A percentile compares a stretch with the other conserved stretches of the same genome.
phyloP scores from a whole-genome alignment of 805 yeast genomes.

The Komagataella pastoris region DNA sequence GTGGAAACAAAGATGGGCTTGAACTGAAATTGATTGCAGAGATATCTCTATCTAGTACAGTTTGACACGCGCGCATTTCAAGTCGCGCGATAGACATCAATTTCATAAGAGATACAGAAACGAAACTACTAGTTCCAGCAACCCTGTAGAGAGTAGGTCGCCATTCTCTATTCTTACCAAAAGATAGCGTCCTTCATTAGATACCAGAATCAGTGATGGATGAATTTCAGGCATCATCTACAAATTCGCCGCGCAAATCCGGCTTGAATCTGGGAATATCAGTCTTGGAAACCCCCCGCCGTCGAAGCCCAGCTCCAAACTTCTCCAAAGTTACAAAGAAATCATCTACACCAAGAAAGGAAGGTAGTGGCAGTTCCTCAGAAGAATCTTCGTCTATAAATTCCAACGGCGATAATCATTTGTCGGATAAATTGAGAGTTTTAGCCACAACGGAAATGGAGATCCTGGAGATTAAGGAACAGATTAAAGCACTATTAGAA shows the following conservation, averaged over 20 bases:
- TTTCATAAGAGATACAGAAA: not conserved
- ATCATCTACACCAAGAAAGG: not conserved
- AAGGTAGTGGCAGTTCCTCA: not conserved
- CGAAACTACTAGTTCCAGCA: not conserved
- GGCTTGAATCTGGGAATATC: constrained; percentile 18
- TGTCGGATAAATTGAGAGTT: constrained; percentile 41
- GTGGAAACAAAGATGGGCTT: too few relatives aligned
- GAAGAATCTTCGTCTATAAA: not conserved
- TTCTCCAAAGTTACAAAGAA: not conserved
- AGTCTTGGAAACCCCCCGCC: constrained; percentile 9
- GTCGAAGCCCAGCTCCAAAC: not conserved
- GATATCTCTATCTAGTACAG: too few relatives aligned
- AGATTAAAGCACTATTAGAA: constrained; percentile 27
- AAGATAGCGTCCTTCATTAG: not conserved
- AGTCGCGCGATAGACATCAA: not conserved
- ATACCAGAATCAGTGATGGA: not conserved
- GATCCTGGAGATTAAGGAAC: constrained; percentile 48
- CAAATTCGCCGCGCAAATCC: constrained; percentile 6
- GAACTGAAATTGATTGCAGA: too few relatives aligned
- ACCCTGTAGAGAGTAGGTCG: not conserved
- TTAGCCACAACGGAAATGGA: constrained; percentile 61
- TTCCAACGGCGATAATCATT: constrained; percentile 12
- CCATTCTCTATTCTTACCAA: not conserved
- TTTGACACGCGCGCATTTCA: not conserved
- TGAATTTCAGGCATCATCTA: constrained; percentile 2